Conservation (phyloP, 1,284 basidiomycete species). For the Ceratobasidium theobromae region DNA sequence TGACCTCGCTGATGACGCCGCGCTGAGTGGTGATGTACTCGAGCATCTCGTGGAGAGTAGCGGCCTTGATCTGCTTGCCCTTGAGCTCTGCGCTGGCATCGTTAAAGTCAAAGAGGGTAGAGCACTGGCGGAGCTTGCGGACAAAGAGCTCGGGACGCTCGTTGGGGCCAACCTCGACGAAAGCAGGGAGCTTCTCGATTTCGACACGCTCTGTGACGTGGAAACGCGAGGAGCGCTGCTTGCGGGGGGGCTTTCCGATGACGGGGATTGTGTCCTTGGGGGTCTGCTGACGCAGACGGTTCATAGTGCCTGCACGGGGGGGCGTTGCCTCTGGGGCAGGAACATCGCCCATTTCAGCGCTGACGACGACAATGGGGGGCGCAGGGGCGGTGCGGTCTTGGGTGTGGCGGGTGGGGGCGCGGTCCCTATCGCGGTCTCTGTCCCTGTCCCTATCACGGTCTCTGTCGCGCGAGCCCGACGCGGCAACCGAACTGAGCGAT, state of each 20-base stretch:
- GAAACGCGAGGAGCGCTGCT: slow-evolving; percentile 94
- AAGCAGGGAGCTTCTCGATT: slow-evolving; percentile 92
- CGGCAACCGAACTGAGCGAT: slow-evolving; percentile 30
- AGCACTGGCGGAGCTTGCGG: slow-evolving; percentile 94
- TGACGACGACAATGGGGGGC: slow-evolving; percentile 89
- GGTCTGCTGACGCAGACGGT: slow-evolving; percentile 62
- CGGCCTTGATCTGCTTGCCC: slow-evolving; percentile 98
- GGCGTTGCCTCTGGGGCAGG: slow-evolving; percentile 50
- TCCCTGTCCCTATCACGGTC: slow-evolving; percentile 5
- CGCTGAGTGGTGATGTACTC: slow-evolving; percentile 98
- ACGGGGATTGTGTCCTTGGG: slow-evolving; percentile 95
- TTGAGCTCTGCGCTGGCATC: slow-evolving; percentile 94
- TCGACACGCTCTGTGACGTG: slow-evolving; percentile 96
- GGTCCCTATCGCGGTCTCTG: not conserved
- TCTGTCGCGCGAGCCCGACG: slow-evolving; percentile 31
- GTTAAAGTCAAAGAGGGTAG: slow-evolving; percentile 98
- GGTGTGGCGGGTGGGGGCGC: slow-evolving; percentile 43
- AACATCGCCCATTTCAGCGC: slow-evolving; percentile 59
- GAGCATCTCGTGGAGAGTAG: slow-evolving; percentile 97
- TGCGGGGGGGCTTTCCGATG: slow-evolving; percentile 90
- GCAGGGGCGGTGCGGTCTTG: slow-evolving; percentile 45
- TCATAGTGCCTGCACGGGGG: slow-evolving; percentile 58
- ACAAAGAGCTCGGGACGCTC: slow-evolving; percentile 93
- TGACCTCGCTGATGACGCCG: slow-evolving; percentile 92
- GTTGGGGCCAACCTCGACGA: slow-evolving; percentile 85